phyloP scores from a whole-genome alignment of 2,329 filamentous ascomycete species.

The Alternaria ethzedia region DNA sequence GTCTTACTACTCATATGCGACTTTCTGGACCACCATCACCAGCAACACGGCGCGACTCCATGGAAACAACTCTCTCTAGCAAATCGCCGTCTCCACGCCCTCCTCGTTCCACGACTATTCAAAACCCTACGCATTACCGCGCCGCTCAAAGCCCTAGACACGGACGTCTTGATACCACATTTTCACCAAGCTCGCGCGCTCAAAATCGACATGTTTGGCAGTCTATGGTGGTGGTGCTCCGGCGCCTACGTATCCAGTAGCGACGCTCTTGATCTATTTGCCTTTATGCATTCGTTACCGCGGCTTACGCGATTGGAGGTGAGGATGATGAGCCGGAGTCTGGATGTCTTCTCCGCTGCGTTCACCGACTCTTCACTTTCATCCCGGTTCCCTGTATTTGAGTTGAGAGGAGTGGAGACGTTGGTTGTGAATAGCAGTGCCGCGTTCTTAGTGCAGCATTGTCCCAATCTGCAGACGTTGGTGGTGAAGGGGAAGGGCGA shows the following conservation, averaged over 20 bases:
- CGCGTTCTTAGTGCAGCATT: neutral
- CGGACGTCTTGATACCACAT: neutral
- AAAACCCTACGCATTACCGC: constrained; percentile 19
- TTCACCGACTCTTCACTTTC: constrained; percentile 1
- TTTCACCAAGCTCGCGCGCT: constrained; percentile 9
- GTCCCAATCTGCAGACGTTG: neutral
- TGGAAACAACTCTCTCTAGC: constrained; percentile 17
- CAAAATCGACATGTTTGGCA: constrained; percentile 26
- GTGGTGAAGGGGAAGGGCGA: constrained; percentile 9
- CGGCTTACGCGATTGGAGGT: constrained; percentile 16
- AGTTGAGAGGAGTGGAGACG: neutral
- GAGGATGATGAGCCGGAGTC: constrained; percentile 26
- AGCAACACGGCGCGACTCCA: neutral
- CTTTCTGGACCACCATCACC: constrained; percentile 1
- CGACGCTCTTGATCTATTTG: constrained; percentile 22
- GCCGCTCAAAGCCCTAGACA: constrained; percentile 19
- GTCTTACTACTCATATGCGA: constrained; percentile 22
- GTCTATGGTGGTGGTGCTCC: constrained; percentile 26
- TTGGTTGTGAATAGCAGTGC: neutral
- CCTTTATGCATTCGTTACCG: constrained; percentile 7
- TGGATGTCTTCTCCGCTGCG: constrained; percentile 20
- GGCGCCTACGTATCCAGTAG: constrained; percentile 18
- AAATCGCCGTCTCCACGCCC: constrained; percentile 13
- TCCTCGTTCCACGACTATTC: constrained; percentile 18
- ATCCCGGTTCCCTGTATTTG: neutral